Conservation (phyloP, 495 filamentous ascomycete genomes). For the Astrothelium macrocarpum region DNA sequence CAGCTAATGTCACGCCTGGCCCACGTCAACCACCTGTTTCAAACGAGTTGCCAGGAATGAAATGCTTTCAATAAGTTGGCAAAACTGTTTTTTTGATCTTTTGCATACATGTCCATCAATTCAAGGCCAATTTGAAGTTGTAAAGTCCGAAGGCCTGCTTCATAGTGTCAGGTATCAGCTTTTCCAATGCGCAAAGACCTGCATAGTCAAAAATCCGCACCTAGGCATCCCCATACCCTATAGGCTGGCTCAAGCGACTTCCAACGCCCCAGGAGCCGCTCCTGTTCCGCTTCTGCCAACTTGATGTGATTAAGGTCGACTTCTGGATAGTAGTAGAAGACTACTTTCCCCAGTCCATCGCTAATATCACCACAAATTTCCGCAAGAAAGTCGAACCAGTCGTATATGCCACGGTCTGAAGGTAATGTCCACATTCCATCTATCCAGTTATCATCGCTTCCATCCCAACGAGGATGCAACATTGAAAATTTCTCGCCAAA, state of each 20-base stretch:
- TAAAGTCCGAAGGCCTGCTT: no score
- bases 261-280: neutral
- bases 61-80: no score
- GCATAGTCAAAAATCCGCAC: neutral
- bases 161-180: no score
- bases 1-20: no score
- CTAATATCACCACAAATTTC: neutral
- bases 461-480: neutral
- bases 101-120: no score
- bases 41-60: no score
- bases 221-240: neutral
- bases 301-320: neutral
- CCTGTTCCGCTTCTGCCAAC: neutral
- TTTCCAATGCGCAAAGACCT: no score
- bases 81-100: no score
- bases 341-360: neutral
- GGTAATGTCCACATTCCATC: neutral
- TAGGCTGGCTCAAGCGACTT: neutral
- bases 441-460: neutral
- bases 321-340: neutral
- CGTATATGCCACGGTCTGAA: neutral
- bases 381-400: neutral
- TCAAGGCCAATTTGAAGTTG: no score
- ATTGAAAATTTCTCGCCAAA: neutral
- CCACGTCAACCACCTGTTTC: no score